A percentile compares a stretch with the other conserved stretches of the same genome.
phyloP scores from a whole-genome alignment of 306 rosid genomes.

The Cucumis cinereus region DNA sequence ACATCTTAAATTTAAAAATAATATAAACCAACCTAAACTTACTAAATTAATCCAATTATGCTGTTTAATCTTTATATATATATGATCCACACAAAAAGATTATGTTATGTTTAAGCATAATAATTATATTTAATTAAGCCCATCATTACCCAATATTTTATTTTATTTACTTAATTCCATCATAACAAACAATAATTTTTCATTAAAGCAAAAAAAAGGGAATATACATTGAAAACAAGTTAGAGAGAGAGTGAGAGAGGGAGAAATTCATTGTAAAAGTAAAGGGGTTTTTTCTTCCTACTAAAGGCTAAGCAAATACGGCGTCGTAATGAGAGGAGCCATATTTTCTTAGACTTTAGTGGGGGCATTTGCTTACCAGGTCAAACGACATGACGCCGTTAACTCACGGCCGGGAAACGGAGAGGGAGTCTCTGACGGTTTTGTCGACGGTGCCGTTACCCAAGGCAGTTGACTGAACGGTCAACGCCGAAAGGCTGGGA shows the following conservation, averaged over 20 bases:
- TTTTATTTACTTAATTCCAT: not conserved
- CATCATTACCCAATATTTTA: not conserved
- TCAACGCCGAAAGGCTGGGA: conserved; percentile 64
- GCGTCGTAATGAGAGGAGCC: not conserved
- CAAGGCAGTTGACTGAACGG: conserved; percentile 50
- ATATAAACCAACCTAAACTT: not conserved
- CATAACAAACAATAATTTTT: not conserved
- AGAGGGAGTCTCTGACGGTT: conserved; percentile 43
- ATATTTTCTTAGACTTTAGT: not conserved
- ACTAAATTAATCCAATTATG: not conserved
- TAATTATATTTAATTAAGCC: not conserved
- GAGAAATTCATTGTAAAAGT: not conserved
- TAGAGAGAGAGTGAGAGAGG: not conserved
- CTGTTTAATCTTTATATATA: not conserved
- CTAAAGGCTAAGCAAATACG: not conserved
- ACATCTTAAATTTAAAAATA: not conserved
- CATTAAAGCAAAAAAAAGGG: not conserved
- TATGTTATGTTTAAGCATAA: not conserved
- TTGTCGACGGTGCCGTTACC: conserved; percentile 29
- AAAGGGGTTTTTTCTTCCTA: not conserved
- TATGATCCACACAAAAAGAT: not conserved
- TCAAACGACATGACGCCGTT: not conserved
- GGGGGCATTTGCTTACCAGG: not conserved
- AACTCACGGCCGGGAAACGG: conserved; percentile 39
- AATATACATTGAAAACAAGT: not conserved